Base-by-base conservation (phyloP, 345 rosid genomes). In the Dipteronia sinensis region DNA sequence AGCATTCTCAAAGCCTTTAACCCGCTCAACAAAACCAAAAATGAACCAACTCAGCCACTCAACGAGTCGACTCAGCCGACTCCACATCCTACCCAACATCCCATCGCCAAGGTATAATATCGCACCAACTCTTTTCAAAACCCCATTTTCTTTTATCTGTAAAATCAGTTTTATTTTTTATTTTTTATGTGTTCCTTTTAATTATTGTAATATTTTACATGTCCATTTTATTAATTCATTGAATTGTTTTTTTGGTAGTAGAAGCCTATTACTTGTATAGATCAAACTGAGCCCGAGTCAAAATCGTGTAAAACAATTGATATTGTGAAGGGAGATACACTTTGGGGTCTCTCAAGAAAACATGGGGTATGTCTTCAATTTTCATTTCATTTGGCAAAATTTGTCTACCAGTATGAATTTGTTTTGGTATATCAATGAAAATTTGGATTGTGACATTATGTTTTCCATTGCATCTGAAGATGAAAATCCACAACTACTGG, bases 311-410 rank as follows among this genome's bases (percentile, higher is more conserved):
- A 51, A 46, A 63, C 75, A 10, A 19, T 81, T 13, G 82, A 78
- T 65, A 73, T 81, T 55, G 82, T 62, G 51, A 84, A 40, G 13
- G 84, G 87, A 81, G 82, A 84, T 70, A 78, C 87, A 2, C 82
- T 81, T 11, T 84, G 77, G 84, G 84, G 84, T 15, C 81, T 81
- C 47, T 84, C 82, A 34, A 76, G 73, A 76, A 78, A 76, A 81
- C 72, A 76, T 66, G 84, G 81, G 76, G 82, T 84, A 62, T 64
- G 76, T 55, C 6, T 72, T 23, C 31, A 17, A 12, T 56, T 40
- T 17, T 53, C 20, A 31, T 68, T 17, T 42, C 22, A 56, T 49
- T 13, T 49, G 55, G 17, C 4, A 49, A 49, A 10, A 42, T 42
- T 42, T 42, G 10, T 42, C 46, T 31, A 31, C 38, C 38, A 0